Base-by-base conservation (phyloP, 2,329 filamentous ascomycete genomes). In the Leptographium wingfieldii region DNA sequence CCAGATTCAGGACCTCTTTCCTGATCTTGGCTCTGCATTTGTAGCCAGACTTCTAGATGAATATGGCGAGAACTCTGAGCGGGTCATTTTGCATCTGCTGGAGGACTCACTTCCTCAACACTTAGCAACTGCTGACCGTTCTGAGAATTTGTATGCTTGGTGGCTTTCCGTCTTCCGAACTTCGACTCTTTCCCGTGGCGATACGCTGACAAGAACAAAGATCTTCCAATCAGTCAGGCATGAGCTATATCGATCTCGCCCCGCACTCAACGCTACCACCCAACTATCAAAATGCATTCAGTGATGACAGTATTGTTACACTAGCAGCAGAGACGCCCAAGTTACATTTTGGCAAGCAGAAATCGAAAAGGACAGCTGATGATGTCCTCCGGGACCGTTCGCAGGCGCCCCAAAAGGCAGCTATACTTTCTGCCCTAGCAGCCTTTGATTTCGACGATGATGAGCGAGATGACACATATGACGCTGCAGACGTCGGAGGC, bases 401-500 rank as follows among this genome's bases (percentile, higher is more conserved):
- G 25, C 75, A 74, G 1, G 83, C 85, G 3, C 82, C 86, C 1
- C 85, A 85, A 67, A 96, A 95, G 73, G 89, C 90, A 0, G 87
- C 90, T 12, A 96, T 96, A 66, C 75, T 96, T 29, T 89, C 92
- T 3, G 92, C 92, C 0, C 81, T 97, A 2, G 90, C 90, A 19
- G 81, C 87, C 0, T 96, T 97, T 66, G 92, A 97, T 73, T 87
- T 86, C 0, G 92, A 97, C 67, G 94, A 97, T 65, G 94, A 99
- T 70, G 94, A 99, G 74, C 83, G 91, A 43, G 94, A 99, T 71
- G 94, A 99, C 70, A 97, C 92, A 0, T 99, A 99, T 69, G 94
- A 99, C 67, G 84, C 86, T 1, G 90, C 85, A 56, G 94, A 97
- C 68, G 90, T 97, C 2, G 94, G 94, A 43, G 92, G 92, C 27